Evolutionary conservation across 768 basidiomycete species (phyloP).

Genomic region (Kwoniella heveanensis): DNA sequence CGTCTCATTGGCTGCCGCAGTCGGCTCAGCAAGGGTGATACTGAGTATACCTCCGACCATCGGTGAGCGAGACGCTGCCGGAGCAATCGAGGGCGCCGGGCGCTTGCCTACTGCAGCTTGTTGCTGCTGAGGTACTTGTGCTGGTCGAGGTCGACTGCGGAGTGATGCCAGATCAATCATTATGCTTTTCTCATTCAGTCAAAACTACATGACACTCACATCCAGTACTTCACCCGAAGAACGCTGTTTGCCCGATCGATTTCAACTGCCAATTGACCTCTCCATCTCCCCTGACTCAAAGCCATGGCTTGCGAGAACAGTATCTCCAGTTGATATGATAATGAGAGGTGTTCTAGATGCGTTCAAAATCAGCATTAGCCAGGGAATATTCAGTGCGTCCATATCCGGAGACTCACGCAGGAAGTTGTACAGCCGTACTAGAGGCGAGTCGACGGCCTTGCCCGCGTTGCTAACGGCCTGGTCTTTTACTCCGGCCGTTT

Average conservation of each 20-base stretch:
- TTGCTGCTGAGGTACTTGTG: slow-evolving; percentile 7
- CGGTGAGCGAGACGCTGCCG: slow-evolving; percentile 17
- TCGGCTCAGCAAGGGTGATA: slow-evolving; percentile 64
- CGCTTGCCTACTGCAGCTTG: slow-evolving; percentile 18
- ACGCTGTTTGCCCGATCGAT: slow-evolving; percentile 70
- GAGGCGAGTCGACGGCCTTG: slow-evolving; percentile 72
- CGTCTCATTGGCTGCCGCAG: slow-evolving; percentile 20
- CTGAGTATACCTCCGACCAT: slow-evolving; percentile 71
- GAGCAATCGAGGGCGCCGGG: slow-evolving; percentile 13
- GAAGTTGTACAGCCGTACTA: slow-evolving; percentile 83
- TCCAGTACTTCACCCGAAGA: slow-evolving; percentile 81
- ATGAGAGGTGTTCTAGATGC: slow-evolving; percentile 25
- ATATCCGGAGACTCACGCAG: slow-evolving; percentile 68
- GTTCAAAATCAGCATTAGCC: neutral
- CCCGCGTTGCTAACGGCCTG: too few relatives aligned
- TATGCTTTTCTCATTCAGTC: too few relatives aligned
- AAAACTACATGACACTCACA: slow-evolving; percentile 65
- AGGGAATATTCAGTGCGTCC: too few relatives aligned
- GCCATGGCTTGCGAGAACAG: slow-evolving; percentile 57
- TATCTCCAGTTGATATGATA: slow-evolving; percentile 90
- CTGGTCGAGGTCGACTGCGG: slow-evolving; percentile 20
- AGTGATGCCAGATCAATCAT: neutral
- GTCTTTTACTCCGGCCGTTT: slow-evolving; percentile 5
- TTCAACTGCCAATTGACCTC: slow-evolving; percentile 64
- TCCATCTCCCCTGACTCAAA: slow-evolving; percentile 45